Percentiles rank a stretch among this genome's conserved stretches.
These are phyloP conservation scores for Neurospora sp. DNA, from an alignment of 495 filamentous ascomycete species.

Conservation along the genomic window DNA sequence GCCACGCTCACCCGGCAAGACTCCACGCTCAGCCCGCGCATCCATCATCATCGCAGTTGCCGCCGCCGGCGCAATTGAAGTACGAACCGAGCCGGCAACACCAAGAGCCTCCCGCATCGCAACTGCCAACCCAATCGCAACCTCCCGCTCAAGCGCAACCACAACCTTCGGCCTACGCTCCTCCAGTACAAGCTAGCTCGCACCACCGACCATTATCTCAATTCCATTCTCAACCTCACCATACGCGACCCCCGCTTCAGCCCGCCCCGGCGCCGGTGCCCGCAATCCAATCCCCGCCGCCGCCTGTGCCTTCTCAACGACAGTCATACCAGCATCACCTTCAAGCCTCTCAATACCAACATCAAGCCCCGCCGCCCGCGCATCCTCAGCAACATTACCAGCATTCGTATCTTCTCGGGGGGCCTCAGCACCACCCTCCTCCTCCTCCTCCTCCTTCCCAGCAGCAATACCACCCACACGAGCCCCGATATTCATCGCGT, in stretches of 20 bases:
- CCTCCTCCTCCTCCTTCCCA: constrained; percentile 1
- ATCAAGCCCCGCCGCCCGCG: background rate
- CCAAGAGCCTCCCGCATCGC: background rate
- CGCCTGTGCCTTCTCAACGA: background rate
- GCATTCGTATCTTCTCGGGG: constrained; percentile 1
- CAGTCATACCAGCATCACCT: background rate
- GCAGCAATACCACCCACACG: constrained; percentile 2
- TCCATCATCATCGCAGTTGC: background rate
- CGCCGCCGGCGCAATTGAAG: background rate
- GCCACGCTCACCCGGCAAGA: constrained; percentile 11
- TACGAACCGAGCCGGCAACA: constrained; percentile 1
- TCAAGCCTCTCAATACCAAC: background rate
- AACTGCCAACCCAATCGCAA: background rate
- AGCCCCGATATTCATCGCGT: background rate
- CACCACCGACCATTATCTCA: background rate
- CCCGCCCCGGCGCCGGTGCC: background rate
- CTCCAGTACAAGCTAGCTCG: background rate
- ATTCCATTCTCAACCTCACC: background rate
- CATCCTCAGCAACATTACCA: constrained; percentile 5
- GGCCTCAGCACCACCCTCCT: constrained; percentile 2
- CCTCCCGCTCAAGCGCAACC: background rate
- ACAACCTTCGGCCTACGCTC: background rate
- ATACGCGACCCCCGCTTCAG: background rate
- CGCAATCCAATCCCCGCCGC: background rate
- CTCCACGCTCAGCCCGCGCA: background rate